phyloP scores from a whole-genome alignment of 345 rosid genomes.

The Salix viminalis region DNA sequence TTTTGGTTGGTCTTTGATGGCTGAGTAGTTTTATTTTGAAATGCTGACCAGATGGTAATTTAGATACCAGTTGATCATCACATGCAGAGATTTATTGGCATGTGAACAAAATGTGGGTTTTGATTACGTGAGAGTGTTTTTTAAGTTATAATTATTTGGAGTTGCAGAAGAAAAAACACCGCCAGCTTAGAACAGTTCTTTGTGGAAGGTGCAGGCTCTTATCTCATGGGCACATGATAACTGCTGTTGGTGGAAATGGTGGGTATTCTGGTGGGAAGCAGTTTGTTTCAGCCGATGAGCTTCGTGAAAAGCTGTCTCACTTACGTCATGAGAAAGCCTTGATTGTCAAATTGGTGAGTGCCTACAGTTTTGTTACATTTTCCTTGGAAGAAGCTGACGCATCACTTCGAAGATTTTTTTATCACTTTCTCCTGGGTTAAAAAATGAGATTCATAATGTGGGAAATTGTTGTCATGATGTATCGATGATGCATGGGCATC shows the following conservation, averaged over 20 bases:
- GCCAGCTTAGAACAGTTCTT: constrained; percentile 78
- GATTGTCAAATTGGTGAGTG: constrained; percentile 71
- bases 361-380: not conserved
- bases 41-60: not conserved
- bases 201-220: constrained; percentile 89
- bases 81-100: not conserved
- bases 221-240: constrained; percentile 94
- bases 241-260: constrained; percentile 96
- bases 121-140: not conserved
- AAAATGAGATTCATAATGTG: not conserved
- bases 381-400: not conserved
- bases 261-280: constrained; percentile 93
- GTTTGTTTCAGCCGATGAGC: constrained; percentile 78
- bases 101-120: not conserved
- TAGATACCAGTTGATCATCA: not conserved
- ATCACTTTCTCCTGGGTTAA: not conserved
- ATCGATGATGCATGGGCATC: not conserved
- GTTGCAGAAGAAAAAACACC: constrained; percentile 90
- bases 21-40: not conserved
- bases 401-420: not conserved
- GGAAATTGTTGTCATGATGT: not conserved
- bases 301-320: constrained; percentile 78
- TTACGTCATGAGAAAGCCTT: constrained; percentile 73
- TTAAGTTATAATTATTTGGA: not conserved
- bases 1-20: not conserved